These are phyloP conservation scores for Citrullus colocynthis DNA, from an alignment of 306 rosid species.

Conservation along the genomic window DNA sequence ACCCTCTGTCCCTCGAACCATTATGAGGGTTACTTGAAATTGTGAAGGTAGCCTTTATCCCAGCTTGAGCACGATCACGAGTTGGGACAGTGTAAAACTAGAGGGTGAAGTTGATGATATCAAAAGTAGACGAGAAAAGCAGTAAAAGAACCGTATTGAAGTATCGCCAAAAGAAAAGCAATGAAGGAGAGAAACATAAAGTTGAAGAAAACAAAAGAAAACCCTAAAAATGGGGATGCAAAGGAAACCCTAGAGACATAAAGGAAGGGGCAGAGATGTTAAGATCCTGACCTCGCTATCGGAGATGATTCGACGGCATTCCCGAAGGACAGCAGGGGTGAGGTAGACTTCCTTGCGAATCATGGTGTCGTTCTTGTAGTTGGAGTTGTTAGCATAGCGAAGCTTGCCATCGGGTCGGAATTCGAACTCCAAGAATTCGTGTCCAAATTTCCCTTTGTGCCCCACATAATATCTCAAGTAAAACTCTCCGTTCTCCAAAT, in stretches of 20 bases:
- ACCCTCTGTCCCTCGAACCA: too few species aligned
- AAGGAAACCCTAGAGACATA: background rate
- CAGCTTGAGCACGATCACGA: too few species aligned
- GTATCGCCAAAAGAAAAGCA: background rate
- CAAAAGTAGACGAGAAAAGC: background rate
- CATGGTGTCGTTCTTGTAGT: constrained; percentile 97
- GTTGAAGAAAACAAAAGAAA: background rate
- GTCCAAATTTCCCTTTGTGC: constrained; percentile 89
- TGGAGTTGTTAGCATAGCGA: constrained; percentile 94
- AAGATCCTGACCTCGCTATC: constrained; percentile 58
- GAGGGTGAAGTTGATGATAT: too few species aligned
- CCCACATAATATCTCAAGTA: constrained; percentile 80
- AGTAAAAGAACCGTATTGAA: background rate
- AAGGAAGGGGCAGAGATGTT: too few species aligned
- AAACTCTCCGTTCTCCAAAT: constrained; percentile 42
- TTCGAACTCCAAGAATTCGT: constrained; percentile 80
- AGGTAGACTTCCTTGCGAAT: constrained; percentile 94
- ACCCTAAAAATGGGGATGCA: background rate
- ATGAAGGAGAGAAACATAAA: background rate
- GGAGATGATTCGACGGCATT: constrained; percentile 78
- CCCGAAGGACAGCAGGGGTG: constrained; percentile 82
- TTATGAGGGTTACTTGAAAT: too few species aligned
- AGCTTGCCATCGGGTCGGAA: constrained; percentile 56
- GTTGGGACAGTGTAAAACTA: too few species aligned
- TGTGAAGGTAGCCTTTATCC: too few species aligned